These are phyloP conservation scores for Malassezia slooffiae DNA, from an alignment of 1,284 basidiomycete genomes.

Conservation along the genomic window DNA sequence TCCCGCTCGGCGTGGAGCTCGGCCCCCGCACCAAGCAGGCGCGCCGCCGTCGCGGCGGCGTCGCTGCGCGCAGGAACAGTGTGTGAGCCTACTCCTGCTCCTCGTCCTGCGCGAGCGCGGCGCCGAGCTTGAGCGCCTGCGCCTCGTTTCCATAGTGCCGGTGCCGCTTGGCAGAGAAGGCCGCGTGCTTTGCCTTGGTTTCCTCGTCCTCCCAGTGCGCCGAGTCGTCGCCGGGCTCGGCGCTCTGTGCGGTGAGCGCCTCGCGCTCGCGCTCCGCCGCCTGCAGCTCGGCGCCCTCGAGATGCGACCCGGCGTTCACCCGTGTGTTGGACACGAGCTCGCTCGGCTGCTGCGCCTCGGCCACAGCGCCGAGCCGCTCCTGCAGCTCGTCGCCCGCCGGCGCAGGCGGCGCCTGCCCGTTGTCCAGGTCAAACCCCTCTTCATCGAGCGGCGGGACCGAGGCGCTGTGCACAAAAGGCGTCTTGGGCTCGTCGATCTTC, in stretches of 20 bases:
- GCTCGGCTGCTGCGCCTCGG: too few relatives aligned
- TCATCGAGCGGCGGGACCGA: constrained; percentile 29
- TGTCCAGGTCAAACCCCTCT: constrained; percentile 32
- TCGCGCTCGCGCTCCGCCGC: too few relatives aligned
- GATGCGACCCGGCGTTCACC: constrained; percentile 26
- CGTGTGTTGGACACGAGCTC: constrained; percentile 36
- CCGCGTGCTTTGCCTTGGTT: constrained; percentile 35
- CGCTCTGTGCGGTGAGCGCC: too few relatives aligned
- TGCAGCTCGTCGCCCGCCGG: background rate
- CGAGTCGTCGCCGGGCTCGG: too few relatives aligned
- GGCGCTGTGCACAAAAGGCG: constrained; percentile 40
- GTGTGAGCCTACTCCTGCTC: constrained; percentile 34
- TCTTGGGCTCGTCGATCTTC: constrained; percentile 47
- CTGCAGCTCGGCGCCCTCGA: background rate
- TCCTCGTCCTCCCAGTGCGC: background rate
- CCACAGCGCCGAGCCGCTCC: too few relatives aligned
- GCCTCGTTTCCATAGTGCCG: constrained; percentile 45
- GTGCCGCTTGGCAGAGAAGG: constrained; percentile 39
- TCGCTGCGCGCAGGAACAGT: constrained; percentile 11
- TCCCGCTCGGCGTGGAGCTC: constrained; percentile 60
- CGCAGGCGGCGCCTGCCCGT: constrained; percentile 1
- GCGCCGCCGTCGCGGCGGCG: constrained; percentile 1
- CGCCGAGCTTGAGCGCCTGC: constrained; percentile 38
- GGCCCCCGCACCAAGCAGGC: constrained; percentile 48
- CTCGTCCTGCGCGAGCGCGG: constrained; percentile 27